These are phyloP conservation scores for Crithidia expoeki DNA, from an alignment of 208 protist species.

Conservation along the genomic window DNA sequence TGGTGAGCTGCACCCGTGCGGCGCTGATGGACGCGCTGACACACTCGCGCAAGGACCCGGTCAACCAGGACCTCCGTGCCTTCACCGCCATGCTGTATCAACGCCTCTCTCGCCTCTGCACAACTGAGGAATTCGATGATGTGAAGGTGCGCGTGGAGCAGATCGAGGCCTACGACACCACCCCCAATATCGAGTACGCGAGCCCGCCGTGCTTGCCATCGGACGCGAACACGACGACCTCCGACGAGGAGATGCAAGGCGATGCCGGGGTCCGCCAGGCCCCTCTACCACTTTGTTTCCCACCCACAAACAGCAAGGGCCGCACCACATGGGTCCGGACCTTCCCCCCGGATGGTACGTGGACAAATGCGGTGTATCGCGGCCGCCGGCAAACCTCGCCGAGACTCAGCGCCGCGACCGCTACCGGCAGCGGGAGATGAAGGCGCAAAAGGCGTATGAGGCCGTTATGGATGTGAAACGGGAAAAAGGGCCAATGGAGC, in stretches of 20 bases:
- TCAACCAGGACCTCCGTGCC: slow-evolving; percentile 40
- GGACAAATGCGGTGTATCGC: slow-evolving; percentile 61
- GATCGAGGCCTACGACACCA: slow-evolving; percentile 28
- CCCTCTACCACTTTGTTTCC: neutral
- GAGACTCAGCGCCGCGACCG: slow-evolving; percentile 51
- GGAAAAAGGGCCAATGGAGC: slow-evolving; percentile 28
- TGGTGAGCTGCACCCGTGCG: slow-evolving; percentile 54
- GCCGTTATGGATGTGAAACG: slow-evolving; percentile 49
- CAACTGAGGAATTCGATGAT: slow-evolving; percentile 46
- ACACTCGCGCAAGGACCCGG: slow-evolving; percentile 34
- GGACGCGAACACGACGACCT: slow-evolving; percentile 72
- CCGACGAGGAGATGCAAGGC: slow-evolving; percentile 45
- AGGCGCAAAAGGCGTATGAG: slow-evolving; percentile 76
- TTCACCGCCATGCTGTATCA: slow-evolving; percentile 69
- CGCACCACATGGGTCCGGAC: slow-evolving; percentile 41
- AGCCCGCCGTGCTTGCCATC: slow-evolving; percentile 51
- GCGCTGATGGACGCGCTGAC: slow-evolving; percentile 53
- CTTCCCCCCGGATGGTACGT: slow-evolving; percentile 81
- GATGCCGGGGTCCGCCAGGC: neutral
- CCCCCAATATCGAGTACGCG: slow-evolving; percentile 38
- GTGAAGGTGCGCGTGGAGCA: slow-evolving; percentile 42
- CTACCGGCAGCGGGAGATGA: slow-evolving; percentile 64
- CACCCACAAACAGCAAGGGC: neutral
- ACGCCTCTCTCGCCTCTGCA: slow-evolving; percentile 51
- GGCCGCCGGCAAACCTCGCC: slow-evolving; percentile 41